A percentile compares a stretch with the other conserved stretches of the same genome.
Conservation (phyloP, 768 basidiomycete genomes). For the Phlebiopsis flavidoalba region DNA sequence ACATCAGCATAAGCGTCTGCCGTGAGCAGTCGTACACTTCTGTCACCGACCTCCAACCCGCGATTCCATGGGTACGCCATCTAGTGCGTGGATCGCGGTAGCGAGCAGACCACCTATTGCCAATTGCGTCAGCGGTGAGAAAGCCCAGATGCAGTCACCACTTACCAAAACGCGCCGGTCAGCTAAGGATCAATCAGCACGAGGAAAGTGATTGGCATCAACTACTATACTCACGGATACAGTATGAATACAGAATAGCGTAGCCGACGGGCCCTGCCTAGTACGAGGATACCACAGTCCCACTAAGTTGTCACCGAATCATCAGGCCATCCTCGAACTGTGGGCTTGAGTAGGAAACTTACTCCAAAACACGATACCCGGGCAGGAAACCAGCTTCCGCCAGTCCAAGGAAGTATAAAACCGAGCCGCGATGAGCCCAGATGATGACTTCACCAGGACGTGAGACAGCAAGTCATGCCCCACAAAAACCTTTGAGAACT, state of each 20-base stretch:
- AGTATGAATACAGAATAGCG: constrained; percentile 24
- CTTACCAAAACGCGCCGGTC: constrained; percentile 31
- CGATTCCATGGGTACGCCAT: constrained; percentile 32
- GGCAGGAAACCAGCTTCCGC: constrained; percentile 36
- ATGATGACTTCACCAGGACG: constrained; percentile 21
- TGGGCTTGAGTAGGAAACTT: not conserved
- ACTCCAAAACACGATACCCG: constrained; percentile 33
- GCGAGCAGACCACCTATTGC: constrained; percentile 26
- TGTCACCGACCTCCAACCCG: constrained; percentile 29
- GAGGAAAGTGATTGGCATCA: not conserved
- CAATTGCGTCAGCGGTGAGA: not conserved
- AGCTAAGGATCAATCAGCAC: constrained; percentile 12
- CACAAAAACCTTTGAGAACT: constrained; percentile 19
- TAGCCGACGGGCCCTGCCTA: constrained; percentile 19
- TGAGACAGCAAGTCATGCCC: constrained; percentile 26
- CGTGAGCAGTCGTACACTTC: not conserved
- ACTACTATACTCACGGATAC: constrained; percentile 16
- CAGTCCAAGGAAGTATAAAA: constrained; percentile 34
- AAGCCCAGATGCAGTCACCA: constrained; percentile 14
- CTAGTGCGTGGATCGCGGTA: constrained; percentile 32
- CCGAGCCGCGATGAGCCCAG: constrained; percentile 33
- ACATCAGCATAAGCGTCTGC: constrained; percentile 8
- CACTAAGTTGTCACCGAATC: constrained; percentile 12
- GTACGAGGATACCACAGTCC: constrained; percentile 38
- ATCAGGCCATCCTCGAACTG: not conserved